Base-by-base conservation (phyloP, 1,284 basidiomycete species). In the Thelephora terrestris region DNA sequence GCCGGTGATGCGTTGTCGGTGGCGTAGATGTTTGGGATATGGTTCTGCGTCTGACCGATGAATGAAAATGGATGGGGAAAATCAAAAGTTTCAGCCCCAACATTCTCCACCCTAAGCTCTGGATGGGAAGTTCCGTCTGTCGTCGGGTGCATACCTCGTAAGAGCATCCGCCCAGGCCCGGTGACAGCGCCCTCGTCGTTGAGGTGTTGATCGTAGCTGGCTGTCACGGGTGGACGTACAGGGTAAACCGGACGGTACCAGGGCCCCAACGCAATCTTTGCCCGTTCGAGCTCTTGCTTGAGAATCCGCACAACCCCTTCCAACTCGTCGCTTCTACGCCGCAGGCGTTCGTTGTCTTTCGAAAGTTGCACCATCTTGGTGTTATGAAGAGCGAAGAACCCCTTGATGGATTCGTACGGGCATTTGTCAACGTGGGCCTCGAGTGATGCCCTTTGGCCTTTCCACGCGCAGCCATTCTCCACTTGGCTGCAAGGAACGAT, bases 301-400 rank as follows among this genome's bases (percentile, higher is more conserved):
- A 78, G 63, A 5, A 62, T 61, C 21, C 71, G 67, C 25, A 80
- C 55, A 2, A 69, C 62, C 5, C 69, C 68, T 56, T 86, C 83
- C 18, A 84, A 61, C 0, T 69, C 67, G 24, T 74, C 71, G 7
- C 83, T 64, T 37, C 71, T 71, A 50, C 71, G 69, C 34, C 73
- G 71, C 35, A 87, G 67, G 14, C 74, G 48, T n/a, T 70, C 61
- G 55, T 87, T 87, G 57, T 87, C 81, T 49, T 76, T 69, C 35
- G 66, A 65, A 5, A 86, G 64, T 7, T 64, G 55, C 5, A 70
- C 61, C 7, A 75, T 59, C 32, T 71, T 70, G 25, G 64, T 55
- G 46, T 70, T 69, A 55, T 78, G 70, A 34, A 74, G 52, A 0
- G 67, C 55, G 52, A 85, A 75, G 63, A 81, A 84, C 14, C 71